phyloP scores from a whole-genome alignment of 2,329 filamentous ascomycete species.

The Tolypocladium ophioglossoides region DNA sequence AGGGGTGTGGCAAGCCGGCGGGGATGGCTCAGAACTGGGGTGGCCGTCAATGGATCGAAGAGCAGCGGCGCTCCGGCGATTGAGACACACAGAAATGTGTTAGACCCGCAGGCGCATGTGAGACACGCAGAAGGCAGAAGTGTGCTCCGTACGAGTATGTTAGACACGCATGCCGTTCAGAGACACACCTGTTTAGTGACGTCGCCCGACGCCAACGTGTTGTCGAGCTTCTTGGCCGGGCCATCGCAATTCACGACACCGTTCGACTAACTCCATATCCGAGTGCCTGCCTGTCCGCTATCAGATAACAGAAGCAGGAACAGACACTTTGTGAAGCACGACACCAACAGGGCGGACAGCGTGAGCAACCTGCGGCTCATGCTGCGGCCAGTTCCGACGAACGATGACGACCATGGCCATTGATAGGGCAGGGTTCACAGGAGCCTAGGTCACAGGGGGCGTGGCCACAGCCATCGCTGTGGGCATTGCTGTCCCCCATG shows the following conservation, averaged over 20 bases:
- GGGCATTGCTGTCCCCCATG: too few species aligned
- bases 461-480: neutral
- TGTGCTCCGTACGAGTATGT: too few species aligned
- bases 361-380: neutral
- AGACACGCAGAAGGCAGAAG: too few species aligned
- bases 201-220: neutral
- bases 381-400: neutral
- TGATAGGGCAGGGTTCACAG: neutral
- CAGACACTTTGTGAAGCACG: neutral
- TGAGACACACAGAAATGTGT: neutral
- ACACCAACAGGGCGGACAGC: neutral
- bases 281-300: neutral
- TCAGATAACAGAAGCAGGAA: neutral
- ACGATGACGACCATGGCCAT: neutral
- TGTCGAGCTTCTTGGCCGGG: neutral
- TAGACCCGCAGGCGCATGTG: neutral
- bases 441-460: neutral
- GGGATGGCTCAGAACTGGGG: neutral
- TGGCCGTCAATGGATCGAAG: neutral
- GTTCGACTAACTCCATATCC: neutral
- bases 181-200: neutral
- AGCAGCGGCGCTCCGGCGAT: neutral
- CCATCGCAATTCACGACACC: neutral
- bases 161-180: constrained; percentile 2
- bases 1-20: neutral